Percentiles rank a stretch among this genome's conserved stretches.
These are phyloP conservation scores for Termitomyces sp. DNA, from an alignment of 768 basidiomycete genomes.

Conservation along the genomic window DNA sequence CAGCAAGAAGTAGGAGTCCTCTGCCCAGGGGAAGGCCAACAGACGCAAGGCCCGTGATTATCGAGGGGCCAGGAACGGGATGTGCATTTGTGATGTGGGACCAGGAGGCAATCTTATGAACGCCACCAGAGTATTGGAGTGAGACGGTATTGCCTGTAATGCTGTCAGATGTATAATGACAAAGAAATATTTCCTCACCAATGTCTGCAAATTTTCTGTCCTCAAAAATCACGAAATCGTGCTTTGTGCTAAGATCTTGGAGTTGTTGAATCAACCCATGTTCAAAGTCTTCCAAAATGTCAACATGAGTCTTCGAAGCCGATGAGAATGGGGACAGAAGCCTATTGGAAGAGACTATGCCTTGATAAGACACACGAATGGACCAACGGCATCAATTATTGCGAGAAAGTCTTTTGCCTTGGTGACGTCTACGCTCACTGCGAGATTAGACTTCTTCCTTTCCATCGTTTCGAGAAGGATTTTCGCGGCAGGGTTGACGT, in stretches of 20 bases:
- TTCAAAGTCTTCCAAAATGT: constrained; percentile 93
- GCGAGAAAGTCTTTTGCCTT: constrained; percentile 72
- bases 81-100: constrained; percentile 98
- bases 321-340: constrained; percentile 22
- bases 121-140: constrained; percentile 89
- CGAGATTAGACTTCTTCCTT: constrained; percentile 87
- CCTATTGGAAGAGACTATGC: constrained; percentile 37
- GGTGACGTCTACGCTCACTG: constrained; percentile 94
- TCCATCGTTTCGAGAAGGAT: constrained; percentile 79
- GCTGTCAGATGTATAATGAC: constrained; percentile 5
- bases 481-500: constrained; percentile 75
- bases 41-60: constrained; percentile 84
- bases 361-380: constrained; percentile 93
- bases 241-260: constrained; percentile 65
- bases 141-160: constrained; percentile 91
- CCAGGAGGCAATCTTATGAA: constrained; percentile 94
- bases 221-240: constrained; percentile 97
- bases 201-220: constrained; percentile 99
- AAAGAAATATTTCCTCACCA: constrained; percentile 45
- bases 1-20: constrained; percentile 87
- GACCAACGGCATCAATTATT: constrained; percentile 87
- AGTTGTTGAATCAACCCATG: constrained; percentile 64
- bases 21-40: constrained; percentile 83
- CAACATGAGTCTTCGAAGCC: constrained; percentile 83
- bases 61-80: constrained; percentile 91